These are phyloP conservation scores for Pseudoscleropodium purum DNA, from an alignment of 225 moss, liverwort and hornwort genomes.

Conservation along the genomic window DNA sequence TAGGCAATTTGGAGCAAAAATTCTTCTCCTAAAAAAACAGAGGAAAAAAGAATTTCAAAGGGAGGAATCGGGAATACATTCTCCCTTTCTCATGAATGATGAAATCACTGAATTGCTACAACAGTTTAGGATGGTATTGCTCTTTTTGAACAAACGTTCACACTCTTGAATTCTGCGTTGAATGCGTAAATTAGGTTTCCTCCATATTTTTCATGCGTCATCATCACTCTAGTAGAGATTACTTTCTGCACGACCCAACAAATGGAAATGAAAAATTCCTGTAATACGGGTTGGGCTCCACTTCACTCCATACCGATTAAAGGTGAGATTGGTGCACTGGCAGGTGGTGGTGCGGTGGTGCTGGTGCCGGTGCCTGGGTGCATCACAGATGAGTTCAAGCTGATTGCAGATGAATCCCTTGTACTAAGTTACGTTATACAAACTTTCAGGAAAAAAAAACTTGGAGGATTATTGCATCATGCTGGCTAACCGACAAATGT, in stretches of 20 bases:
- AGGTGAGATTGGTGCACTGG: neutral
- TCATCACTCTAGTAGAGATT: neutral
- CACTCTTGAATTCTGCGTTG: no score
- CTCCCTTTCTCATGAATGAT: neutral
- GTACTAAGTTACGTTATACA: no score
- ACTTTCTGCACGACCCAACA: neutral
- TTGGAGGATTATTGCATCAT: neutral
- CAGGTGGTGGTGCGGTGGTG: neutral
- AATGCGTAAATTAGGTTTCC: neutral
- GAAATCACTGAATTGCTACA: no score
- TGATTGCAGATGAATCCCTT: no score
- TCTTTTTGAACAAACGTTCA: no score
- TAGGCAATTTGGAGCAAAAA: neutral
- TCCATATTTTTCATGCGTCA: neutral
- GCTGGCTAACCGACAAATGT: neutral
- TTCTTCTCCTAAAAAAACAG: neutral
- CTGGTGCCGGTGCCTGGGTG: neutral
- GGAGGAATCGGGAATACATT: neutral
- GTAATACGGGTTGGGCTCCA: neutral
- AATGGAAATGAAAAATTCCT: neutral
- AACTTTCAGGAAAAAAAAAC: neutral
- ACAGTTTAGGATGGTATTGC: no score
- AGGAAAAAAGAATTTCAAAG: neutral
- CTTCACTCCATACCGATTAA: neutral
- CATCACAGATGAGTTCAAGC: neutral